Evolutionary conservation across 1,284 basidiomycete species (phyloP), one percentile per base, ranked within the genome.

Genomic region (Earliella scabrosa): DNA sequence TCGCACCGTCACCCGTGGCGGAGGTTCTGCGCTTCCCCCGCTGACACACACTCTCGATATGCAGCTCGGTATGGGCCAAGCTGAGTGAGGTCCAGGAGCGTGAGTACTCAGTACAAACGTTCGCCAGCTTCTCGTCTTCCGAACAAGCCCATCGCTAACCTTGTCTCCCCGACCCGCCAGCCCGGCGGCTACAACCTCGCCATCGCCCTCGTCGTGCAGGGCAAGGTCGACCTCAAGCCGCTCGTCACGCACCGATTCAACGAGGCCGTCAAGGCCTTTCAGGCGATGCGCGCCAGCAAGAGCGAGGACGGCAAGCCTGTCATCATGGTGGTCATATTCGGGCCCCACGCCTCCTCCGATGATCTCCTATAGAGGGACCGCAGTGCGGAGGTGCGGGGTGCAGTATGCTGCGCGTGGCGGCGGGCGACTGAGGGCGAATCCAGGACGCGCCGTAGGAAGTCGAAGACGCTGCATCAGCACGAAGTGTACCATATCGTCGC

Each of bases 161-260:
- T 10, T 53, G 6, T 44, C 8, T 52, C 8, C 16, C 24, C 36
- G 13, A 36, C 32, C 49, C 31, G 34, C 36, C 67, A 91, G 89
- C 85, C 90, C 44, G 93, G 92, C 24, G 88, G 90, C 75, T 96
- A 96, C 72, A 85, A 87, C 34, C 82, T 93, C 63, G 93, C 93
- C 18, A 91, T 97, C 65, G 82, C 90, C 20, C 82, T 97, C 36
- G 90, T 90, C 32, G 77, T 87, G 11, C 82, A 82, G 58, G 92
- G 92, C 44, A 88, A 89, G 69, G 84, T 97, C 67, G 81, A 97
- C 74, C 79, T 97, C 62, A 95, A 92, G 74, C 89, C 93, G 13
- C 80, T 98, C 36, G 91, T 97, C 49, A 94, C 95, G 6, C 93
- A 95, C 71, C 81, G 93, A 86, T 96, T 88, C 75, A 80, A 87